Conservation (phyloP, 345 rosid genomes). For the Citrus reticulata region DNA sequence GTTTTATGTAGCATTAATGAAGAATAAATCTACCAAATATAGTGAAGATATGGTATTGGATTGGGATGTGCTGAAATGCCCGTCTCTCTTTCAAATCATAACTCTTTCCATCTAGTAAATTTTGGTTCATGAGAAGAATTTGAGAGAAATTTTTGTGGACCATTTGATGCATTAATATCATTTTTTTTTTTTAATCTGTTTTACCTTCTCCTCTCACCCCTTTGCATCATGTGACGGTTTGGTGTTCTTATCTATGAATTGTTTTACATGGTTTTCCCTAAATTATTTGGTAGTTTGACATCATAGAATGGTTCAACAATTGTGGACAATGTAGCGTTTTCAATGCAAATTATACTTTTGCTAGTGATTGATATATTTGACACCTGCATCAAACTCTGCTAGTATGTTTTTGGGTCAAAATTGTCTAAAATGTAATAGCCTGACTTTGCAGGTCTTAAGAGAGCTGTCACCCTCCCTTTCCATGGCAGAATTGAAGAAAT, state of each 20-base stretch:
- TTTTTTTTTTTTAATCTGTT: too few species aligned
- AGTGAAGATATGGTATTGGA: not conserved
- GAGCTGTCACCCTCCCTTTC: constrained; percentile 94
- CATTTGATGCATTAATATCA: not conserved
- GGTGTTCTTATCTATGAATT: not conserved
- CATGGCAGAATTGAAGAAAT: constrained; percentile 79
- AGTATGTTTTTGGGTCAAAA: not conserved
- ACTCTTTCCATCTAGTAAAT: not conserved
- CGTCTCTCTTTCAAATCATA: not conserved
- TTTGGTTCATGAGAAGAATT: not conserved
- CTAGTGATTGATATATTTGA: not conserved
- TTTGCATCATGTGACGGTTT: not conserved
- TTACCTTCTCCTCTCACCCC: not conserved
- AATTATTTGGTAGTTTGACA: not conserved
- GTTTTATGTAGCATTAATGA: not conserved
- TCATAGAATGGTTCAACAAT: not conserved
- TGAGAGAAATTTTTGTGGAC: not conserved
- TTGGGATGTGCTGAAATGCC: not conserved
- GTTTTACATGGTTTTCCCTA: not conserved
- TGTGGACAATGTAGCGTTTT: not conserved
- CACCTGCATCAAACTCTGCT: not conserved
- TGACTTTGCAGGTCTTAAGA: constrained; percentile 53
- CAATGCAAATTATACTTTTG: not conserved
- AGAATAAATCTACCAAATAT: not conserved
- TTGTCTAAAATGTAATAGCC: not conserved